Evolutionary conservation across 2,329 filamentous ascomycete genomes (phyloP).

Genomic region (Epicoccum nigrum): DNA sequence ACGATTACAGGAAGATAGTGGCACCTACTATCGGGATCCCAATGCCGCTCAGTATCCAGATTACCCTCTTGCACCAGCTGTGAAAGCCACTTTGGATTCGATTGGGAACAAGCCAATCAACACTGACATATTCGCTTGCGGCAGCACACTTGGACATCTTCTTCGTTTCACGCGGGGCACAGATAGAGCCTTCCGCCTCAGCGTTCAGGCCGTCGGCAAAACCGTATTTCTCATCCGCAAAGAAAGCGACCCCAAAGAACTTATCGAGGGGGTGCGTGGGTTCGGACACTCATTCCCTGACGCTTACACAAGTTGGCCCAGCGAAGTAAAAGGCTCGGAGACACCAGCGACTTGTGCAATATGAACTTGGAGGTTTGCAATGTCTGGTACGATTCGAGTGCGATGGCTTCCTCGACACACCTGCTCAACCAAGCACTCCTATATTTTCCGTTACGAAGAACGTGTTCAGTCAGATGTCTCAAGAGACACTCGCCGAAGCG

Average conservation of each 20-base stretch:
- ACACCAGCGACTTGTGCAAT: slow-evolving; percentile 67
- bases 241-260: slow-evolving; percentile 65
- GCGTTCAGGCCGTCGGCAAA: slow-evolving; percentile 61
- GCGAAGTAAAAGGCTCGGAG: slow-evolving; percentile 58
- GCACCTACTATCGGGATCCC: slow-evolving; percentile 60
- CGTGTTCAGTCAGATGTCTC: neutral
- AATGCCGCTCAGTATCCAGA: slow-evolving; percentile 59
- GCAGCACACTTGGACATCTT: slow-evolving; percentile 66
- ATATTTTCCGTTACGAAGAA: slow-evolving; percentile 37
- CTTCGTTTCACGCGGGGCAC: slow-evolving; percentile 60
- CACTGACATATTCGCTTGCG: slow-evolving; percentile 66
- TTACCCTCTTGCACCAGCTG: slow-evolving; percentile 59
- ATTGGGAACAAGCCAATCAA: slow-evolving; percentile 27
- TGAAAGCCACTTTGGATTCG: slow-evolving; percentile 51
- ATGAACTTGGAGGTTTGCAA: slow-evolving; percentile 60
- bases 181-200: slow-evolving; percentile 62
- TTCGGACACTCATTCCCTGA: slow-evolving; percentile 72
- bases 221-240: slow-evolving; percentile 69
- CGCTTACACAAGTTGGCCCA: slow-evolving; percentile 68
- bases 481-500: slow-evolving; percentile 19
- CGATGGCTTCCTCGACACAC: slow-evolving; percentile 58
- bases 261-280: slow-evolving; percentile 62
- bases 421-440: slow-evolving; percentile 40
- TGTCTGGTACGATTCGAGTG: slow-evolving; percentile 61
- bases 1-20: slow-evolving; percentile 53